Conservation (phyloP, 805 yeast genomes). For the Kodamaea leandrae region DNA sequence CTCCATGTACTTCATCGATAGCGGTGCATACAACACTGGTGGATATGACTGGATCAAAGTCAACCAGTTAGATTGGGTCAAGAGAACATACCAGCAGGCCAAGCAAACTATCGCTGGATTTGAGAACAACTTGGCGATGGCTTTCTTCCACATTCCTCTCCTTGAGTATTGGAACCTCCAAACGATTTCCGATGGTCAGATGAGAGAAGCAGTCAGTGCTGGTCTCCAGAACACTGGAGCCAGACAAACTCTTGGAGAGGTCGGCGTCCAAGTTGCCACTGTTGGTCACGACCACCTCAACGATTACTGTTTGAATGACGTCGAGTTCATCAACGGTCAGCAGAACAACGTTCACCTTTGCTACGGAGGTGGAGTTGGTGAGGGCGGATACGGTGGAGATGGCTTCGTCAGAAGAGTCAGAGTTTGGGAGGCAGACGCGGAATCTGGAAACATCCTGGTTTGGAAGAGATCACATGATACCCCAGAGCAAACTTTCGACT, state of each 20-base stretch:
- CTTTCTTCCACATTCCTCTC: conserved; percentile 90
- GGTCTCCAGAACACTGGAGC: conserved; percentile 71
- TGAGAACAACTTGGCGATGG: conserved; percentile 61
- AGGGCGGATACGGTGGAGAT: conserved; percentile 95
- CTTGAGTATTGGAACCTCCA: conserved; percentile 68
- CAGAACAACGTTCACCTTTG: conserved; percentile 69
- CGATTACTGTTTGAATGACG: conserved; percentile 75
- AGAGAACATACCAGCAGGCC: conserved; percentile 26
- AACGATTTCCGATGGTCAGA: conserved; percentile 54
- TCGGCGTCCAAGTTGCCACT: conserved; percentile 70
- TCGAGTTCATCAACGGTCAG: conserved; percentile 22
- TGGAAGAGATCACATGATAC: conserved; percentile 73
- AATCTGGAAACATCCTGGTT: conserved; percentile 46
- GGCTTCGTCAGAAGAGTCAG: conserved; percentile 79
- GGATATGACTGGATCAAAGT: conserved; percentile 87
- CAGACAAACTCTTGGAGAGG: conserved; percentile 49
- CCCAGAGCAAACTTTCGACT: conserved; percentile 48
- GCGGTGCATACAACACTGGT: conserved; percentile 69
- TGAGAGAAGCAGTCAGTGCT: conserved; percentile 74
- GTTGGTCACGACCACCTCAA: conserved; percentile 97
- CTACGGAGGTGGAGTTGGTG: conserved; percentile 91
- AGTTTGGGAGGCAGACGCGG: conserved; percentile 61
- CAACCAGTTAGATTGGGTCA: conserved; percentile 60
- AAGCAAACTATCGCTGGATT: conserved; percentile 29
- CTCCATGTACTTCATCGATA: conserved; percentile 73